Base-by-base conservation (phyloP, 768 basidiomycete genomes). In the Coprinopsis marcescibilis region DNA sequence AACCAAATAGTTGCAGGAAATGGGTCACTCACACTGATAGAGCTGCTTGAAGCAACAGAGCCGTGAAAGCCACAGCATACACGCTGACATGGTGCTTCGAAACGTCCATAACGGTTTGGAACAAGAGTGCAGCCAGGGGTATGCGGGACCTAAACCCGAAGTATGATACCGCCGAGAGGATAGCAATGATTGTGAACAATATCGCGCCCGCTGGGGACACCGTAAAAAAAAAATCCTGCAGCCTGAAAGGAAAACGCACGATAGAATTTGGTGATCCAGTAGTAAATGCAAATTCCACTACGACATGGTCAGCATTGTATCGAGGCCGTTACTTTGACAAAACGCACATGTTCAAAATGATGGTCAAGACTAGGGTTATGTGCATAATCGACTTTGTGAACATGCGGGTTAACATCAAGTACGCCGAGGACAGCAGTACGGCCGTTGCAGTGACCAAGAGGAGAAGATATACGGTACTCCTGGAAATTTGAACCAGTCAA, bases 81-180 rank as follows among this genome's bases (percentile, higher is more conserved):
- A 92, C 88, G 43, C 79, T 80, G 46, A 73, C 78, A 60, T 91
- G 87, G 57, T 89, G 86, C 56, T 89, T 90, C 33, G 86, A 77
- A 17, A 91, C 75, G 53, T 91, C 89, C 73, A 91, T 87, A 5
- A 85, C 83, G 20, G 87, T 81, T 62, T 90, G 87, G 3, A 92
- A 73, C 2, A 90, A 74, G 5, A 91, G 63, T 6, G 85, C 78
- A 1, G 88, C 86, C 2, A 93, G 69, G 0, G 88, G 89, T 43
- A 93, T 91, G 24, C 88, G 81, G 7, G 73, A 74, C 46, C 72
- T 71, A 57, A 77, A 83, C 15, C 81, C 87, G 53, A 72, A 87
- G 67, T 91, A 91, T 21, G 82, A 76, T 12, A 91, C 58, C 6
- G 90, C 60, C 1, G 86, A 89, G 45, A 92, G 60, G 23, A 90